A percentile compares a stretch with the other conserved stretches of the same genome.
Conservation (phyloP, 495 filamentous ascomycete genomes). For the Pyrenula aspistea region DNA sequence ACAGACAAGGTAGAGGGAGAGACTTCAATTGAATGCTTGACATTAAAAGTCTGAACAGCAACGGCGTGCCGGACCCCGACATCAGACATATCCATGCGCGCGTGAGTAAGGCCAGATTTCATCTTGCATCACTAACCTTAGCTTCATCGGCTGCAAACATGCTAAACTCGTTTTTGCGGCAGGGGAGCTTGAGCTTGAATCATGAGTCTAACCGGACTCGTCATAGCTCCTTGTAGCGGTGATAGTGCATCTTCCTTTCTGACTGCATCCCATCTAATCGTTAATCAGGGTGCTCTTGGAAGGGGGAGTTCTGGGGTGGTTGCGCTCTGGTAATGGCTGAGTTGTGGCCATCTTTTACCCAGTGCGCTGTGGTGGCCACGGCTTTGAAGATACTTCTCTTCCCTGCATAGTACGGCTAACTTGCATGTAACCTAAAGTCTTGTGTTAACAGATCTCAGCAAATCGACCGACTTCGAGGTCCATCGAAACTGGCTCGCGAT, state of each 20-base stretch:
- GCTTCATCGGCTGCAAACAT: background rate
- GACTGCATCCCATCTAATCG: no score
- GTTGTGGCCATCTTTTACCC: slow-evolving; percentile 69
- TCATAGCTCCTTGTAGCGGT: no score
- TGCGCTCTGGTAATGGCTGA: slow-evolving; percentile 52
- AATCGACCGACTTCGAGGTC: slow-evolving; percentile 98
- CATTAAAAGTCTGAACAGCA: slow-evolving; percentile 29
- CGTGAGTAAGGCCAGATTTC: background rate
- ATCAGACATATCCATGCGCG: slow-evolving; percentile 37
- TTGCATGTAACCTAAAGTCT: background rate
- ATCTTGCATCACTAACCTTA: background rate
- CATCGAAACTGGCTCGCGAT: slow-evolving; percentile 97
- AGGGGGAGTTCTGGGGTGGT: slow-evolving; percentile 1
- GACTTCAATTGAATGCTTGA: slow-evolving; percentile 33
- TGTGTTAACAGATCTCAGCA: slow-evolving; percentile 39
- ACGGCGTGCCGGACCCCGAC: slow-evolving; percentile 37
- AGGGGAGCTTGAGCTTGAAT: background rate
- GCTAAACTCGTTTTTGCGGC: no score
- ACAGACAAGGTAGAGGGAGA: slow-evolving; percentile 32
- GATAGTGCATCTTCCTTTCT: no score
- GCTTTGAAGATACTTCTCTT: slow-evolving; percentile 91
- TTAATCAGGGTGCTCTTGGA: slow-evolving; percentile 2
- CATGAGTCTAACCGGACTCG: background rate
- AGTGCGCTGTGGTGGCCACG: slow-evolving; percentile 76
- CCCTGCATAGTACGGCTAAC: slow-evolving; percentile 75